These are phyloP conservation scores for Pharnaceum exiguum DNA, from an alignment of 148 eudicot genomes.

Conservation along the genomic window DNA sequence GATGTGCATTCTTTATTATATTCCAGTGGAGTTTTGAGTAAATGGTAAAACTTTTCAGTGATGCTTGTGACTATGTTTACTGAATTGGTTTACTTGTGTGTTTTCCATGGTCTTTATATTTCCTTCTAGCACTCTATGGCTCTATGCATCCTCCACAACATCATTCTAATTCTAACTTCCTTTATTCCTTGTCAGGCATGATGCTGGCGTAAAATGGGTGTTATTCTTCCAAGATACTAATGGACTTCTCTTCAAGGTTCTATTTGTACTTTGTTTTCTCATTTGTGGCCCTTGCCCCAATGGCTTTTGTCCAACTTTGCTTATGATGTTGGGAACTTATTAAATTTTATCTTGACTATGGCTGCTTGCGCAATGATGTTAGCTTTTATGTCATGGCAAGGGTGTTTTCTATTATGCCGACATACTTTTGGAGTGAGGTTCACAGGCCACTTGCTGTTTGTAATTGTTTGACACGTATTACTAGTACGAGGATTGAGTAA, in stretches of 20 bases:
- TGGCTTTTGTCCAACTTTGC: too few relatives aligned
- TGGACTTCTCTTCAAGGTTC: constrained; percentile 96
- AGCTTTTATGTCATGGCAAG: too few relatives aligned
- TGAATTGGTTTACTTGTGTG: not conserved
- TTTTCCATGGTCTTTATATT: not conserved
- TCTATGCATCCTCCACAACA: not conserved
- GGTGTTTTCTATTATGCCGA: too few relatives aligned
- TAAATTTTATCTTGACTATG: too few relatives aligned
- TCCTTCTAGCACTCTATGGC: too few relatives aligned
- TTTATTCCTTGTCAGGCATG: constrained; percentile 47
- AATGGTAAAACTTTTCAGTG: constrained; percentile 43
- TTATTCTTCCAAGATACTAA: constrained; percentile 98
- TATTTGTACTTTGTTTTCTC: not conserved
- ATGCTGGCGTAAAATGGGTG: constrained; percentile 87
- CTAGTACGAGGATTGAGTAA: too few relatives aligned
- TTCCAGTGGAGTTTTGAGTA: constrained; percentile 64
- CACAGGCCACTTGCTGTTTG: too few relatives aligned
- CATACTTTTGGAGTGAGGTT: too few relatives aligned
- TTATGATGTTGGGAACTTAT: too few relatives aligned
- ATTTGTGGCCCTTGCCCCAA: too few relatives aligned
- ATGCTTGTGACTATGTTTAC: not conserved
- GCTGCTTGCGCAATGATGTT: too few relatives aligned
- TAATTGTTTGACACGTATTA: too few relatives aligned
- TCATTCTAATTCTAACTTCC: not conserved
- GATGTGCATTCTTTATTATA: constrained; percentile 95